These are phyloP conservation scores for Calonectria multiphialidica DNA, from an alignment of 2,329 filamentous ascomycete species.

Conservation along the genomic window DNA sequence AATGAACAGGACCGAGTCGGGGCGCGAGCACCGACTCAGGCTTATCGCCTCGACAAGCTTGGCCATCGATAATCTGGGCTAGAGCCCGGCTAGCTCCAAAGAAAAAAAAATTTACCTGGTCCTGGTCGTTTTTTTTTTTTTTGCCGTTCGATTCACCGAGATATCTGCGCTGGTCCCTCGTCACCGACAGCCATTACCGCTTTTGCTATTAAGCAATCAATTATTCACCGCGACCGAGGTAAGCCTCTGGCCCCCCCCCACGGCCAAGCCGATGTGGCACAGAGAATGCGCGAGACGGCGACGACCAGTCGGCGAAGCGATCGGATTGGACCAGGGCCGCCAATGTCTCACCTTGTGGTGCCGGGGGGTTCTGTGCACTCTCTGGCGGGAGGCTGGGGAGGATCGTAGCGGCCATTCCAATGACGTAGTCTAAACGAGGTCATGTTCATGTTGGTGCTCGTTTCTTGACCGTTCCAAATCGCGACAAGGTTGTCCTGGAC, in stretches of 20 bases:
- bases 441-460: conserved; percentile 25
- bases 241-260: conserved; percentile 30
- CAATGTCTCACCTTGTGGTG: conserved; percentile 34
- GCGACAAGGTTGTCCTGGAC: conserved; percentile 37
- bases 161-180: conserved; percentile 26
- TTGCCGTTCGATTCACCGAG: conserved; percentile 39
- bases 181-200: conserved; percentile 29
- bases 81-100: conserved; percentile 5
- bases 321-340: conserved; percentile 30
- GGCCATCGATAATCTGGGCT: conserved; percentile 2
- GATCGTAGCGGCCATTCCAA: conserved; percentile 34
- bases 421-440: conserved; percentile 38
- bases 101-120: conserved; percentile 5
- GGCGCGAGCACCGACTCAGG: conserved; percentile 20
- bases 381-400: conserved; percentile 31
- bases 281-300: conserved; percentile 20
- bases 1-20: conserved; percentile 4
- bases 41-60: conserved; percentile 2
- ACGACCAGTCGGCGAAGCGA: conserved; percentile 21
- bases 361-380: conserved; percentile 24
- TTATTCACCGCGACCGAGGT: conserved; percentile 31
- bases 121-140: conserved; percentile 26
- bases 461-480: conserved; percentile 34
- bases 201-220: conserved; percentile 29
- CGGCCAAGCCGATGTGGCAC: conserved; percentile 41